Base-by-base conservation (phyloP, 305 asterid genomes). In the Striga hermonthica region DNA sequence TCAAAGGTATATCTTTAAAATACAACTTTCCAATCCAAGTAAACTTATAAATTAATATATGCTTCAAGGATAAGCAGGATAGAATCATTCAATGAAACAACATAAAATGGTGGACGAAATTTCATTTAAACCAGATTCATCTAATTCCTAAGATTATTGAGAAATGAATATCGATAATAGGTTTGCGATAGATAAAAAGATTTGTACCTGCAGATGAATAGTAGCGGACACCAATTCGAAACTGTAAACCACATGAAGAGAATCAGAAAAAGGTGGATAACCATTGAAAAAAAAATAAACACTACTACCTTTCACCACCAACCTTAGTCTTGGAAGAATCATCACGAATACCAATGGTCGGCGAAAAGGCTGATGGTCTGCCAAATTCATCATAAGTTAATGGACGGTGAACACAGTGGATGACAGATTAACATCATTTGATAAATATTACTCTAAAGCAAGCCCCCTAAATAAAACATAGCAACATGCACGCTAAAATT, bases 191-290 rank as follows among this genome's bases (percentile, higher is more conserved):
- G 35, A 50, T 34, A 49, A 49, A 61, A 64, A 66, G 64, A 57
- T 55, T 34, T 70, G 40, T 82, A 92, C 97, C 98, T 75, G 85
- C 69, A 35, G 96, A 86, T 49, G 97, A 89, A 77, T 78, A 86
- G 81, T 64, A 70, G 69, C 95, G 87, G 64, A 79, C 68, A 62
- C 88, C 84, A 71, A 45, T 66, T 72, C 65, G 83, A 64, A 81
- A 73, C 96, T 92, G 96, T 77, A 80, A 79, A 73, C 50, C 80
- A 50, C 62, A 81, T 15, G 47, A 37, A 53, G 72, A 62, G 50
- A 72, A 68, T 76, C 56, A 75, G 69, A 60, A 68, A 62, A 65
- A 9, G 62, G 31, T 16, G 61, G 41, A 9, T 22, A 44, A 9
- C 67, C 28, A 69, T 49, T 64, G 62, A 66, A 75, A 62, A 11